Evolutionary conservation across 2,329 filamentous ascomycete genomes (phyloP).

Genomic region (Pestalotiopsis sp.): DNA sequence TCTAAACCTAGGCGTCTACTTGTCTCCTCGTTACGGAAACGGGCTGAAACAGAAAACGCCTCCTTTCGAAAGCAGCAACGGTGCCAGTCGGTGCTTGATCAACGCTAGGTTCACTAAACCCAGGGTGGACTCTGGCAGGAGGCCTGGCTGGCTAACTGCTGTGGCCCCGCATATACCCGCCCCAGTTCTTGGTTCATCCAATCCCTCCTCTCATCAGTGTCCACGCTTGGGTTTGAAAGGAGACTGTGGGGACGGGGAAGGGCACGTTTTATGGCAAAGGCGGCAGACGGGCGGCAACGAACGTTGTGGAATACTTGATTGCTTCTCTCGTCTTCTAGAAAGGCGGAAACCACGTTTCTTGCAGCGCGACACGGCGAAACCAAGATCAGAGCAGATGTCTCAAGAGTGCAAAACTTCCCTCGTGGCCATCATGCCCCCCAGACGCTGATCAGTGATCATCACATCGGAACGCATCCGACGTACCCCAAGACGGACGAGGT

Average conservation of each 20-base stretch:
- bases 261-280: neutral
- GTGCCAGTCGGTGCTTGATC: constrained; percentile 9
- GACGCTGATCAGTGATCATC: neutral
- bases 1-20: too few relatives aligned
- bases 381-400: too few relatives aligned
- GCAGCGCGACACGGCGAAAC: too few relatives aligned
- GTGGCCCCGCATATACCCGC: too few relatives aligned
- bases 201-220: neutral
- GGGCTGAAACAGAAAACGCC: neutral
- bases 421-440: neutral
- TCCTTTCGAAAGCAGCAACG: neutral
- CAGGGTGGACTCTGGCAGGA: too few relatives aligned
- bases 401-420: neutral
- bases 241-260: neutral
- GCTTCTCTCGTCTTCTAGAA: too few relatives aligned
- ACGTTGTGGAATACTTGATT: too few relatives aligned
- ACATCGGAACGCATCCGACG: neutral
- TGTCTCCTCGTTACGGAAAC: neutral
- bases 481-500: neutral
- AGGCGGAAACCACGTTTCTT: neutral
- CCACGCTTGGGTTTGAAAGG: neutral
- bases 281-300: too few relatives aligned
- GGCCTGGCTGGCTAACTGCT: too few relatives aligned
- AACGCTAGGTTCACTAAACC: constrained; percentile 3
- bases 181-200: neutral